A percentile compares a stretch with the other conserved stretches of the same genome.
These are phyloP conservation scores for Heterobasidion irregulare DNA, from an alignment of 1,284 basidiomycete species.

Conservation along the genomic window DNA sequence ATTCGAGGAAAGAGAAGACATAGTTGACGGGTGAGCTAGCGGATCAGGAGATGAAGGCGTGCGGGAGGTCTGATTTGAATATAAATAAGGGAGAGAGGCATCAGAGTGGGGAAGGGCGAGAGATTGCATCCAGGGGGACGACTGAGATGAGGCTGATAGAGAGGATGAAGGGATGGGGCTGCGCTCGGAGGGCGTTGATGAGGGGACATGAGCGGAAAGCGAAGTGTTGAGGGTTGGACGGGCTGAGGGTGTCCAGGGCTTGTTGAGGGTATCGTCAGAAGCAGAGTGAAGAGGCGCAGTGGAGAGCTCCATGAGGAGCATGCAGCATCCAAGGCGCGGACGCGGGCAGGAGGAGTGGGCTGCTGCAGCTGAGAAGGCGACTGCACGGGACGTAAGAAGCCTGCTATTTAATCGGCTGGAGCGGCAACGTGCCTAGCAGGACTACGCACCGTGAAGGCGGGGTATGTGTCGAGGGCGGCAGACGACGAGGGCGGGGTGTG, in stretches of 20 bases:
- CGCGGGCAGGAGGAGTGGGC: neutral
- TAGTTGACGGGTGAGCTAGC: slow-evolving; percentile 13
- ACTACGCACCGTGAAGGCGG: neutral
- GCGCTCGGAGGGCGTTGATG: slow-evolving; percentile 25
- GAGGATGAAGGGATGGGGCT: slow-evolving; percentile 28
- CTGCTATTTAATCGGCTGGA: neutral
- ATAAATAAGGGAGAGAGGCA: slow-evolving; percentile 11
- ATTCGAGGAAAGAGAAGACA: slow-evolving; percentile 14
- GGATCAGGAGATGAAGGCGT: slow-evolving; percentile 7
- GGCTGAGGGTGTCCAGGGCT: slow-evolving; percentile 29
- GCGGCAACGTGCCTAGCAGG: neutral
- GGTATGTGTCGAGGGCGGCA: neutral
- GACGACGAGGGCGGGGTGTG: neutral
- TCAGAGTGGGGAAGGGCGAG: slow-evolving; percentile 17
- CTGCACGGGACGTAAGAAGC: neutral
- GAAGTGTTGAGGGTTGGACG: slow-evolving; percentile 33
- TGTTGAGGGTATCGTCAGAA: slow-evolving; percentile 6
- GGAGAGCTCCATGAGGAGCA: slow-evolving; percentile 10
- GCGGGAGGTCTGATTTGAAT: slow-evolving; percentile 4
- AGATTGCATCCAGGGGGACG: slow-evolving; percentile 32
- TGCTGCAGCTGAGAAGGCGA: neutral
- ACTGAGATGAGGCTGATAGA: slow-evolving; percentile 24
- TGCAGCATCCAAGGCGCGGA: neutral
- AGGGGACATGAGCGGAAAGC: slow-evolving; percentile 18
- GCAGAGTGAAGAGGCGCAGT: slow-evolving; percentile 1